These are phyloP conservation scores for Rubia peregrina DNA, from an alignment of 305 asterid genomes.

Conservation along the genomic window DNA sequence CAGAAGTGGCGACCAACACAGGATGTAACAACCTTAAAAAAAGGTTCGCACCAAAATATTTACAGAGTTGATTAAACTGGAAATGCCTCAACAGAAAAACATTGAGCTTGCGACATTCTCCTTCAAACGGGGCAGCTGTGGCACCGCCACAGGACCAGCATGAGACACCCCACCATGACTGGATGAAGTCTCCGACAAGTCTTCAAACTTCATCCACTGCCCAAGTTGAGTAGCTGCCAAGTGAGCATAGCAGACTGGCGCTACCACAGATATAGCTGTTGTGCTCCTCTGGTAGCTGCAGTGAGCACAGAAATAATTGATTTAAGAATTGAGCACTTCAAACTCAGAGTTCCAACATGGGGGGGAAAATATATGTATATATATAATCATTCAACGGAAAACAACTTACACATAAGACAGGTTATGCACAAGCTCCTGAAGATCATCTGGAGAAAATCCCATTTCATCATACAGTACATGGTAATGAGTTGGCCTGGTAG, in stretches of 20 bases:
- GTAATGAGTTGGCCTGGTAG: constrained; percentile 85
- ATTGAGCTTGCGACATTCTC: constrained; percentile 67
- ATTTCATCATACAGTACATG: constrained; percentile 69
- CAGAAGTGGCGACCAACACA: background rate
- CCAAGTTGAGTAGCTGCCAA: constrained; percentile 92
- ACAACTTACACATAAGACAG: constrained; percentile 81
- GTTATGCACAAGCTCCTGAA: constrained; percentile 61
- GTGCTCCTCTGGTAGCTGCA: constrained; percentile 94
- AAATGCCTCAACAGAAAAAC: constrained; percentile 58
- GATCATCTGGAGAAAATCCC: constrained; percentile 71
- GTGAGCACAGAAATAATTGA: background rate
- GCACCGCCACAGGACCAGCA: constrained; percentile 56
- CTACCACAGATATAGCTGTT: constrained; percentile 91
- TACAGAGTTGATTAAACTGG: background rate
- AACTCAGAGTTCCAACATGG: background rate
- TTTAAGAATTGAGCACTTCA: background rate
- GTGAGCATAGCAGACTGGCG: constrained; percentile 90
- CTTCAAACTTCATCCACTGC: constrained; percentile 92
- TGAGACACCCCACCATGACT: constrained; percentile 58
- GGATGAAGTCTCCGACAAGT: constrained; percentile 76
- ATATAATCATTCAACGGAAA: background rate
- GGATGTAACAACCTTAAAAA: background rate
- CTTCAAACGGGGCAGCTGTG: constrained; percentile 61
- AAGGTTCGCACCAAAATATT: background rate
- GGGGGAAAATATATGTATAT: too few relatives aligned